These are phyloP conservation scores for Heterobasidion parviporum DNA, from an alignment of 1,284 basidiomycete genomes.

Conservation along the genomic window DNA sequence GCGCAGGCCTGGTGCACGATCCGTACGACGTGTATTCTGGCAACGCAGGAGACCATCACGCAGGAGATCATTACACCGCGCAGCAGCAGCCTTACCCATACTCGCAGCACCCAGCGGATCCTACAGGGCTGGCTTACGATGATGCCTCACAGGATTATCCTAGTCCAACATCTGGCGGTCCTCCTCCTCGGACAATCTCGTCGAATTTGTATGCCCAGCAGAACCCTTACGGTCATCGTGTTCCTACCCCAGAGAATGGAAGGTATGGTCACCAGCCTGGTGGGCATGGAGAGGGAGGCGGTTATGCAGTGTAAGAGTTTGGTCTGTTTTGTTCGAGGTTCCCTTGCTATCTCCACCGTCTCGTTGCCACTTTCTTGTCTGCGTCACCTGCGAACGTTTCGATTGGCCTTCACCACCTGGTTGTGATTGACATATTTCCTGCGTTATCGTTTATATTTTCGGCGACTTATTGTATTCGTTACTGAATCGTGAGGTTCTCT, in stretches of 20 bases:
- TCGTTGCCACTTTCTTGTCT: too few relatives aligned
- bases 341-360: too few relatives aligned
- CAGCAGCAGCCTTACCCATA: slow-evolving; percentile 4
- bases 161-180: slow-evolving; percentile 3
- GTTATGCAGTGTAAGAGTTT: not conserved
- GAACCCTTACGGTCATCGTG: slow-evolving; percentile 3
- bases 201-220: not conserved
- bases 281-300: not conserved
- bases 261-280: not conserved
- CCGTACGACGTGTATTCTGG: slow-evolving; percentile 38
- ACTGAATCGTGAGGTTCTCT: too few relatives aligned
- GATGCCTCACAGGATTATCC: slow-evolving; percentile 3
- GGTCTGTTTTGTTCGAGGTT: not conserved
- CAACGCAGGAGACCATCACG: not conserved
- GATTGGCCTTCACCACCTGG: too few relatives aligned
- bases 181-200: not conserved
- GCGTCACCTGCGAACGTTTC: too few relatives aligned
- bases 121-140: slow-evolving; percentile 6
- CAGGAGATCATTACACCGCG: slow-evolving; percentile 2
- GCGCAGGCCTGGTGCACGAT: slow-evolving; percentile 22
- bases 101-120: not conserved
- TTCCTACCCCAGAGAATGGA: slow-evolving; percentile 2
- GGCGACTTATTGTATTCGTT: too few relatives aligned
- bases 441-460: too few relatives aligned
- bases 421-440: too few relatives aligned